Conservation (phyloP, 31 red algal genomes). For the Bonnemaisonia californica region DNA sequence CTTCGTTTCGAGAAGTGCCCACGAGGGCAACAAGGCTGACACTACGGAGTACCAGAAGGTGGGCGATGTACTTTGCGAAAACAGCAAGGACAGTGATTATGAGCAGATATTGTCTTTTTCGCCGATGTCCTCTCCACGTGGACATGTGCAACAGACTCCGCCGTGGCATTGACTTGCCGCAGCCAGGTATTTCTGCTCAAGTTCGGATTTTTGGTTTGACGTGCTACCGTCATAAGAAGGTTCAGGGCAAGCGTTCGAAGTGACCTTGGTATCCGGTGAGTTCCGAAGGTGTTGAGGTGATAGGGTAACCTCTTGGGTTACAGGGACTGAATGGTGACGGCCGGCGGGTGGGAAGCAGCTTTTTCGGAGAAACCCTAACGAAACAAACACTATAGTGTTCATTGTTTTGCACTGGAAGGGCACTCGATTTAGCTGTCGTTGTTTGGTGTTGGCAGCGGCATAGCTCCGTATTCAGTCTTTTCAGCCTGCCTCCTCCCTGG, state of each 20-base stretch:
- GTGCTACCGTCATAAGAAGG: too few relatives aligned
- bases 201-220: too few relatives aligned
- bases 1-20: slow-evolving; percentile 52
- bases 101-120: slow-evolving; percentile 51
- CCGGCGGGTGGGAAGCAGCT: too few relatives aligned
- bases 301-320: too few relatives aligned
- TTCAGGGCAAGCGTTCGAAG: too few relatives aligned
- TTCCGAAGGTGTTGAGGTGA: too few relatives aligned
- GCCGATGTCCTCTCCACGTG: slow-evolving; percentile 65
- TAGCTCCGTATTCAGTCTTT: slow-evolving; percentile 18
- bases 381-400: too few relatives aligned
- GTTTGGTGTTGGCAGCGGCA: neutral
- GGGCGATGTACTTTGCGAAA: neutral
- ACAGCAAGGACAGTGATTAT: slow-evolving; percentile 1
- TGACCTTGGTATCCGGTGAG: too few relatives aligned
- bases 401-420: too few relatives aligned
- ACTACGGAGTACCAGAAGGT: neutral
- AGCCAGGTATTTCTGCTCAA: neutral
- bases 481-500: neutral
- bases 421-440: too few relatives aligned
- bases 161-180: neutral
- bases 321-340: too few relatives aligned
- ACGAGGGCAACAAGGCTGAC: neutral
- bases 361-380: too few relatives aligned
- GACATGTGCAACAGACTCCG: slow-evolving; percentile 45